Evolutionary conservation across 306 rosid species (phyloP).

Genomic region (Medicago lupulina): DNA sequence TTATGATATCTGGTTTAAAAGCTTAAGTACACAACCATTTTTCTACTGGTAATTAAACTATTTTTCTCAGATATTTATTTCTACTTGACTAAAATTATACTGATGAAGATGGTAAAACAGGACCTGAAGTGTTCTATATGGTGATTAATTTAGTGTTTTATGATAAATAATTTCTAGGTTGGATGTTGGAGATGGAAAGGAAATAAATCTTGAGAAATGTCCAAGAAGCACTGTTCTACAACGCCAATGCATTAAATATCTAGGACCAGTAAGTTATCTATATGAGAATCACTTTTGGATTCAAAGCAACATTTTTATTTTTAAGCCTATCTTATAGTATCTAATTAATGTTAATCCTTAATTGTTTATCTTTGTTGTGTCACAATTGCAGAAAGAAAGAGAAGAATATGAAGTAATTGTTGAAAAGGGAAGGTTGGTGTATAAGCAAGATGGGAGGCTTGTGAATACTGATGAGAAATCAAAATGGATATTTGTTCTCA

Average conservation of each 20-base stretch:
- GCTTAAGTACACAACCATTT: constrained; percentile 88
- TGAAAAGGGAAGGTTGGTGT: constrained; percentile 68
- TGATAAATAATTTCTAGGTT: constrained; percentile 56
- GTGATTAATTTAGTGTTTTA: constrained; percentile 25
- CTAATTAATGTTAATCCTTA: no score
- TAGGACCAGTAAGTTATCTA: constrained; percentile 73
- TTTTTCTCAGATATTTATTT: neutral
- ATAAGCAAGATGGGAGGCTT: constrained; percentile 50
- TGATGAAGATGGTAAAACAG: no score
- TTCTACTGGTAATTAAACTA: constrained; percentile 74
- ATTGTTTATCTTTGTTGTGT: neutral
- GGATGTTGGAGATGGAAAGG: constrained; percentile 91
- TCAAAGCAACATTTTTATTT: neutral
- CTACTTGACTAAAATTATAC: no score
- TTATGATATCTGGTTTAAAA: constrained; percentile 79
- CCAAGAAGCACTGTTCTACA: constrained; percentile 63
- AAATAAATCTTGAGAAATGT: constrained; percentile 68
- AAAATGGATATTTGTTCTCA: constrained; percentile 90
- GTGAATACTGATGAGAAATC: constrained; percentile 71
- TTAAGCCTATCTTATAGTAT: neutral
- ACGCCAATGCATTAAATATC: constrained; percentile 83
- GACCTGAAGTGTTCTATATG: neutral
- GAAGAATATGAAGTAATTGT: constrained; percentile 76
- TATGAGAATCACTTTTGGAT: neutral
- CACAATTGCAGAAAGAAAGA: constrained; percentile 68